Evolutionary conservation across 169 alveolate species (phyloP), one percentile per base, ranked within the genome.

Genomic region (Plasmodium adleri): DNA sequence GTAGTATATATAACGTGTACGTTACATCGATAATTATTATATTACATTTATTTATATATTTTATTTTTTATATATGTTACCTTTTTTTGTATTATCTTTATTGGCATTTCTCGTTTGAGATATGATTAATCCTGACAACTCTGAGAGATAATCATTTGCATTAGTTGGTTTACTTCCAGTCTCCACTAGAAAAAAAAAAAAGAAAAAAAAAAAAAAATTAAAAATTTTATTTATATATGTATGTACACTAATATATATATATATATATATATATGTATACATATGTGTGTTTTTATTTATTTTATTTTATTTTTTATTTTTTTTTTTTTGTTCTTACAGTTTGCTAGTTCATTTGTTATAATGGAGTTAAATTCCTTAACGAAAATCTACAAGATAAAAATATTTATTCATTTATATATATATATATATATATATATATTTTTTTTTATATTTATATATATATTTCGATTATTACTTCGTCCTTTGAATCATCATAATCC

Each of bases 401-500:
- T 32, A 9, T n/a, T 67, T 43, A 22, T 10, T 39, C 9, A n/a
- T 63, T 47, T 49, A 9, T 6, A 52, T 43, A 13, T 10, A 20
- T 32, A 15, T 63, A 22, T 49, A 59, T 32, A 17, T 15, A 67
- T 12, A 32, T 32, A 32, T 32, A 32, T 32, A 32, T 32, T n/a
- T n/a, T n/a, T n/a, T n/a, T n/a, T n/a, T n/a, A n/a, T n/a, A n/a
- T n/a, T n/a, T n/a, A 32, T 32, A 32, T 5, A 5, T 32, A 32
- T 32, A 49, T 6, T 17, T 71, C 26, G 32, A n/a, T 58, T 59
- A 60, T 70, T 85, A 85, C 92, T 62, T 85, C 92, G 49, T 85
- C 92, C 62, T 85, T 85, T 13, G 92, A 85, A 7, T 85, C 92
- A 9, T 85, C 92, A 59, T 28, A 70, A 56, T 85, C 92, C 28